phyloP scores from a whole-genome alignment of 257 asterid genomes.

The Solanum okadae region DNA sequence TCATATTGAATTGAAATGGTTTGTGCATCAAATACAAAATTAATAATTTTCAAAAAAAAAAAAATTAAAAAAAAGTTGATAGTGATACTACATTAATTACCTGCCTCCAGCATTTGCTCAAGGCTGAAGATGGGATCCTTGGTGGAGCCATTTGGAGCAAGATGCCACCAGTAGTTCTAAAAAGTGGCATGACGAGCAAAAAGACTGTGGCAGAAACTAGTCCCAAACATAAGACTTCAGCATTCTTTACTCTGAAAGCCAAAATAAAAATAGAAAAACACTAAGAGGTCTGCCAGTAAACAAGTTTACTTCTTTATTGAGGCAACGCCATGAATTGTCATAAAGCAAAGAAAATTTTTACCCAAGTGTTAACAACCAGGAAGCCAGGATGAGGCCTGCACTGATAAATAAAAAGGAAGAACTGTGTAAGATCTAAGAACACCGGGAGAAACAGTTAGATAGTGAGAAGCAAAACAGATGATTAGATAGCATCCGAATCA shows the following conservation, averaged over 20 bases:
- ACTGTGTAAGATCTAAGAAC: constrained; percentile 18
- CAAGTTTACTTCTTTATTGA: not conserved
- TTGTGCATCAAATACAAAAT: not conserved
- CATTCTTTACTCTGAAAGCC: constrained; percentile 64
- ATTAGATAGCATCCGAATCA: constrained; percentile 1
- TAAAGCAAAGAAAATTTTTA: constrained; percentile 25
- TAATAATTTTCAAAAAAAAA: not conserved
- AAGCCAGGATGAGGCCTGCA: constrained; percentile 92
- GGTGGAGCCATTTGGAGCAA: constrained; percentile 87
- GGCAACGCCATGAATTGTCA: not conserved
- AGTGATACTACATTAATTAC: constrained; percentile 14
- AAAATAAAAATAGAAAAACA: not conserved
- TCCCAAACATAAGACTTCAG: constrained; percentile 93
- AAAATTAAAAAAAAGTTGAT: not conserved
- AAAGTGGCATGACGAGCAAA: constrained; percentile 91
- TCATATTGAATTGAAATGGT: not conserved
- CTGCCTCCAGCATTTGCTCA: constrained; percentile 92
- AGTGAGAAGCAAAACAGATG: not conserved
- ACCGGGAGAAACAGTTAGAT: not conserved
- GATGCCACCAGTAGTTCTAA: constrained; percentile 71
- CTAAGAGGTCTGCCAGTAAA: not conserved
- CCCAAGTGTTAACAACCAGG: constrained; percentile 97
- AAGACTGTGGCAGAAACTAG: constrained; percentile 79
- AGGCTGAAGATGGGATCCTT: constrained; percentile 68
- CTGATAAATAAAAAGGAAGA: constrained; percentile 44